Conservation (phyloP, 1,284 basidiomycete species). For the Irpex lacteus region DNA sequence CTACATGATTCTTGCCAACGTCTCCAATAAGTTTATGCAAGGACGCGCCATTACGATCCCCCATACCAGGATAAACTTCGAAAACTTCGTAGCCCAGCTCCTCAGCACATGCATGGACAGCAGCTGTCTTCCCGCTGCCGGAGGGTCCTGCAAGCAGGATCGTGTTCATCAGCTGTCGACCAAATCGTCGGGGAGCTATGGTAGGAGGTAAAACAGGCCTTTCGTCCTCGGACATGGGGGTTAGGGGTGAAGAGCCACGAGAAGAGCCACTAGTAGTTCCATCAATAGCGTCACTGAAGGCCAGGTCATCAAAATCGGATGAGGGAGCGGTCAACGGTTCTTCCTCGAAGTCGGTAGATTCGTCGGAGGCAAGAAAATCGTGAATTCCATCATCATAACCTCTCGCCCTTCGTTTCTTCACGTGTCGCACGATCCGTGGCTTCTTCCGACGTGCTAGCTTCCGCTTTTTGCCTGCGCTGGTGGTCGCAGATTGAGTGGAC, state of each 20-base stretch:
- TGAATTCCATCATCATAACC: conserved; percentile 49
- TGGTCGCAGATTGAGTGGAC: conserved; percentile 3
- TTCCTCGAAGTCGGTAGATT: conserved; percentile 17
- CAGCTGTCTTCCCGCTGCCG: conserved; percentile 90
- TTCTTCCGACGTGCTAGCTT: conserved; percentile 19
- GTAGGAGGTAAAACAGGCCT: conserved; percentile 2
- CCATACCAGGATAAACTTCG: conserved; percentile 96
- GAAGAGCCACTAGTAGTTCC: conserved; percentile 1
- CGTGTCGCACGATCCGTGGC: conserved; percentile 18
- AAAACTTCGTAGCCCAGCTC: conserved; percentile 97
- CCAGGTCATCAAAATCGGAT: conserved; percentile 32
- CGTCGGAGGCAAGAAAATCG: conserved; percentile 48
- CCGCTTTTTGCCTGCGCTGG: conserved; percentile 12
- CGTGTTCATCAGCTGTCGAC: conserved; percentile 70
- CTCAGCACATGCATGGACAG: conserved; percentile 89
- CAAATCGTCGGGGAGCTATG: conserved; percentile 26
- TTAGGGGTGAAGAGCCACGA: conserved; percentile 3
- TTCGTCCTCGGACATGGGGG: conserved; percentile 5
- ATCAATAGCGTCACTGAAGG: conserved; percentile 8
- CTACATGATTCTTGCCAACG: conserved; percentile 89
- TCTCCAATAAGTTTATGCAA: conserved; percentile 86
- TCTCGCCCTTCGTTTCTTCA: conserved; percentile 33
- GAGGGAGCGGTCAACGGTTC: conserved; percentile 34
- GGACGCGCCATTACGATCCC: conserved; percentile 78
- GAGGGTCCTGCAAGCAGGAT: conserved; percentile 82